Conservation (phyloP, 202 grass and related monocot species). For the Setaria italica region DNA sequence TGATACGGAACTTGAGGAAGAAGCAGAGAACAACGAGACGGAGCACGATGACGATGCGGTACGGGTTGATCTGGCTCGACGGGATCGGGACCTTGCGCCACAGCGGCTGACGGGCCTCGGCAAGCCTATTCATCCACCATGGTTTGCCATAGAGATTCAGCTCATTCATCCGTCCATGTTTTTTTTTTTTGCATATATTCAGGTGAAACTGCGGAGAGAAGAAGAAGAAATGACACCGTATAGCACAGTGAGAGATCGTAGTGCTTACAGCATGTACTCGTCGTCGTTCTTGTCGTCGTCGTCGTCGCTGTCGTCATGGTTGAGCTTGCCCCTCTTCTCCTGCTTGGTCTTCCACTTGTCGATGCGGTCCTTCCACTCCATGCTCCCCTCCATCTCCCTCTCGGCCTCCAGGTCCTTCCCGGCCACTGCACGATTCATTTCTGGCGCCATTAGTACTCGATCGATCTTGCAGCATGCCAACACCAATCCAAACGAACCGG, state of each 20-base stretch:
- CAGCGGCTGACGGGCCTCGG: constrained; percentile 85
- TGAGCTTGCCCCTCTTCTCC: constrained; percentile 72
- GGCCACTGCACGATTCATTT: constrained; percentile 50
- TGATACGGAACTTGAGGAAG: constrained; percentile 92
- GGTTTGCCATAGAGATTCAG: no score
- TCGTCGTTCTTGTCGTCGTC: constrained; percentile 74
- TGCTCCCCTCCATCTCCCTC: constrained; percentile 81
- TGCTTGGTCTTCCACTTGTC: constrained; percentile 96
- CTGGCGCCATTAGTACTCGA: not conserved
- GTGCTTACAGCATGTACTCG: constrained; percentile 80
- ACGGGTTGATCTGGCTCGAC: constrained; percentile 91
- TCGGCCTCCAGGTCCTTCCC: constrained; percentile 91
- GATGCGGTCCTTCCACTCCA: constrained; percentile 98
- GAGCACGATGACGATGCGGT: constrained; percentile 91
- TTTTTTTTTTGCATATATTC: no score
- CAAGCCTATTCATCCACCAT: constrained; percentile 48
- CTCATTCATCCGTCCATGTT: no score
- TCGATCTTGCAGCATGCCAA: not conserved
- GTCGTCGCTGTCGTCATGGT: constrained; percentile 64
- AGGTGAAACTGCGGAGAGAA: no score
- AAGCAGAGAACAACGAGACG: constrained; percentile 87
- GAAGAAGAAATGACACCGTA: no score
- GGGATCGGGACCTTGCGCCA: constrained; percentile 91
- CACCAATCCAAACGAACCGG: not conserved
- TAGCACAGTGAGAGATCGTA: no score